Base-by-base conservation (phyloP, 495 filamentous ascomycete genomes). In the Emericellopsis terricola region DNA sequence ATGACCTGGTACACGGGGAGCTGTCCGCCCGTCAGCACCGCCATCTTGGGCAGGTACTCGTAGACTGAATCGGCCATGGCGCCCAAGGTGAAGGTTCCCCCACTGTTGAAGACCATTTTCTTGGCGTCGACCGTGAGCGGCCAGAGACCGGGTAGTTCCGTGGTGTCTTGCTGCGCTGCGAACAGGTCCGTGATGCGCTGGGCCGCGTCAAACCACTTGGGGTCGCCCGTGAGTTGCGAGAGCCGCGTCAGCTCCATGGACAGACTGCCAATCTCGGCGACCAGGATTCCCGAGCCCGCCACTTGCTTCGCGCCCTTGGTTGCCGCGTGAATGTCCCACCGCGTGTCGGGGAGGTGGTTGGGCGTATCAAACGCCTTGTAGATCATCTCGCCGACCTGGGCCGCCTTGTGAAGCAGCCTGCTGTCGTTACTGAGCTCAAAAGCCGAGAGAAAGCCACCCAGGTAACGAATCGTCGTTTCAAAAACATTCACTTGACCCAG, bases 311-410 rank as follows among this genome's bases (percentile, higher is more conserved):
- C 41, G n/a, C 45, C 40, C 14, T 42, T 46, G 8, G 51, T 44
- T 0, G 60, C 50, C 11, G 34, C 38, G 27, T 49, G 41, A 4
- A 55, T 49, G 19, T 70, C 59, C 52, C 85, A 80, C 48, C 68
- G 76, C 8, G 81, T 75, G 8, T 74, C 49, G 6, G 85, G 85
- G 82, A 94, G 89, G 20, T 80, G 71, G 46, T 89, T 94, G 1
- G 85, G 83, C 10, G 85, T 93, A 46, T 94, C 85, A 48, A 93
- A 94, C 6, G 80, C 78, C 35, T 73, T 72, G 47, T 84, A 89
- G 19, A 94, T 52, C 42, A 94, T 61, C 40, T 92, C 81, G 20
- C 72, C 85, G 21, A 93, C 62, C 51, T 92, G 76, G 16, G 74
- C 62, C 10, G 85, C 82, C 48, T 93, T 92, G 28, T 74, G 64